phyloP scores from a whole-genome alignment of 805 yeast genomes.

The Sungouiozyma intestinalis region DNA sequence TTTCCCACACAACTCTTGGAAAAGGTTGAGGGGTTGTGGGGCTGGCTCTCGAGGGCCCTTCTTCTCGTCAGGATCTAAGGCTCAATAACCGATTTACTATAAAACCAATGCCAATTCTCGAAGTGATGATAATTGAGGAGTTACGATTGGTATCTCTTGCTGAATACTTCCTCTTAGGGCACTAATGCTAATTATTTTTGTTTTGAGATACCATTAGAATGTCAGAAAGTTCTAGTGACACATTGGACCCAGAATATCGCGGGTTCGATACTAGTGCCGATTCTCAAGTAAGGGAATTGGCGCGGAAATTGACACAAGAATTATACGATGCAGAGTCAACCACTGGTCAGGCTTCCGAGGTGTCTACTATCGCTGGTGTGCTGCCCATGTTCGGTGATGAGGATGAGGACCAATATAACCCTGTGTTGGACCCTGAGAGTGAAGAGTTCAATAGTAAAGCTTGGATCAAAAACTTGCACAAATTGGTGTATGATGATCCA shows the following conservation, averaged over 20 bases:
- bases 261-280: slow-evolving; percentile 31
- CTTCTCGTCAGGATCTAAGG: too few relatives aligned
- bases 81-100: too few relatives aligned
- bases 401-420: slow-evolving; percentile 21
- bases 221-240: background rate
- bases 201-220: too few relatives aligned
- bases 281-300: slow-evolving; percentile 31
- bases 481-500: slow-evolving; percentile 41
- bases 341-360: background rate
- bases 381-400: slow-evolving; percentile 17
- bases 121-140: too few relatives aligned
- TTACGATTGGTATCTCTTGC: too few relatives aligned
- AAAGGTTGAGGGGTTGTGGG: too few relatives aligned
- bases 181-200: too few relatives aligned
- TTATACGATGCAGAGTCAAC: too few relatives aligned
- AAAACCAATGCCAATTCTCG: too few relatives aligned
- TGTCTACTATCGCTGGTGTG: slow-evolving; percentile 9
- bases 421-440: slow-evolving; percentile 47
- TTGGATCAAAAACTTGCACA: slow-evolving; percentile 59
- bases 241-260: slow-evolving; percentile 9
- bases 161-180: too few relatives aligned
- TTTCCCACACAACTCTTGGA: too few relatives aligned
- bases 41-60: too few relatives aligned
- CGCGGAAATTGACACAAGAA: slow-evolving; percentile 27
- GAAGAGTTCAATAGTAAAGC: slow-evolving; percentile 49